A percentile compares a stretch with the other conserved stretches of the same genome.
phyloP scores from a whole-genome alignment of 2,329 filamentous ascomycete genomes.

The Aspergillus sp. region DNA sequence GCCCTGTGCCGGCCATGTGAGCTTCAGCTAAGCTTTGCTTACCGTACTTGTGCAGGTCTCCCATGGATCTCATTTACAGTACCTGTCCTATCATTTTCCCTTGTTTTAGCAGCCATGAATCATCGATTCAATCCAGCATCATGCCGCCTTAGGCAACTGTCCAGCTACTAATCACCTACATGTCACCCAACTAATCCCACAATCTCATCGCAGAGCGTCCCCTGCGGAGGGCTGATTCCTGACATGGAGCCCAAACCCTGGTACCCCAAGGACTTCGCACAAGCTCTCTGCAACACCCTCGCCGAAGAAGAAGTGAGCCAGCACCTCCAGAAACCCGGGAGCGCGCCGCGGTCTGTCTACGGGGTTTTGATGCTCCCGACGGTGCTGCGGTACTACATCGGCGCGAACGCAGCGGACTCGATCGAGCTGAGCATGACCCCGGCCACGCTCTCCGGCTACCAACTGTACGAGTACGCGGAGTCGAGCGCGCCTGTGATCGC shows the following conservation, averaged over 20 bases:
- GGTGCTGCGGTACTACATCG: conserved; percentile 18
- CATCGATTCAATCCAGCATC: background rate
- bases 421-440: conserved; percentile 18
- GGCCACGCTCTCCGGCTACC: conserved; percentile 16
- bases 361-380: conserved; percentile 22
- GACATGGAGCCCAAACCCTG: conserved; percentile 13
- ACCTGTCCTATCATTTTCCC: too few relatives aligned
- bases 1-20: too few relatives aligned
- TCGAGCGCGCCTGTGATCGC: conserved; percentile 14
- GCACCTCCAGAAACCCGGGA: conserved; percentile 9
- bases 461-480: conserved; percentile 13
- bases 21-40: too few relatives aligned
- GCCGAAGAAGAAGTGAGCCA: conserved; percentile 11
- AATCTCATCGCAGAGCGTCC: too few relatives aligned
- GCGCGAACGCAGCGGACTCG: conserved; percentile 8
- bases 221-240: too few relatives aligned
- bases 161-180: background rate
- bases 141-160: background rate
- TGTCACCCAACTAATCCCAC: background rate
- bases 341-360: conserved; percentile 20
- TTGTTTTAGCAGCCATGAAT: background rate
- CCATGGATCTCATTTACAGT: too few relatives aligned
- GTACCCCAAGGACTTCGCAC: conserved; percentile 18
- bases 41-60: too few relatives aligned
- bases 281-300: conserved; percentile 14